These are phyloP conservation scores for Parafenestella ontariensis DNA, from an alignment of 2,329 filamentous ascomycete genomes.

Conservation along the genomic window DNA sequence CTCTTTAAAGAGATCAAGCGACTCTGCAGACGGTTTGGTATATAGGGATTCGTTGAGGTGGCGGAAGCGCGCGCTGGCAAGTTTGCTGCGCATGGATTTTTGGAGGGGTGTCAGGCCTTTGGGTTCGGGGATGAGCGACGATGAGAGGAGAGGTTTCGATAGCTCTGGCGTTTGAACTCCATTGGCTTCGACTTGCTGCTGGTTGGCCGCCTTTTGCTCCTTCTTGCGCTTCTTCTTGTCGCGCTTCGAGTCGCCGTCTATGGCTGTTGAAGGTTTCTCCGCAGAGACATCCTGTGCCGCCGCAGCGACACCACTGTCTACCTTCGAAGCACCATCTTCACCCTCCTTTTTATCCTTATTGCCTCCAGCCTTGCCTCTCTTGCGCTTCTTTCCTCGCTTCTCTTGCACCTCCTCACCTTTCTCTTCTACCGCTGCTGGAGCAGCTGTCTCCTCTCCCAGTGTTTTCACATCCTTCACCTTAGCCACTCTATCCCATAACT, in stretches of 20 bases:
- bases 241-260: constrained; percentile 35
- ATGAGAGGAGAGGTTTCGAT: constrained; percentile 45
- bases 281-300: constrained; percentile 32
- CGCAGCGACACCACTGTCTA: constrained; percentile 27
- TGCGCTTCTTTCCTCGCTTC: constrained; percentile 47
- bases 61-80: constrained; percentile 93
- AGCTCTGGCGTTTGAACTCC: constrained; percentile 10
- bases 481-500: constrained; percentile 44
- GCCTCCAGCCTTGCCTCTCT: constrained; percentile 35
- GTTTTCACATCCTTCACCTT: constrained; percentile 59
- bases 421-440: constrained; percentile 36
- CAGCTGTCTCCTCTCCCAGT: constrained; percentile 67
- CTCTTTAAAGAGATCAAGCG: constrained; percentile 80
- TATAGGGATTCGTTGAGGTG: constrained; percentile 97
- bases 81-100: constrained; percentile 91
- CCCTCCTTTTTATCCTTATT: constrained; percentile 33
- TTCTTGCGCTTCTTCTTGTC: constrained; percentile 48
- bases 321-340: constrained; percentile 23
- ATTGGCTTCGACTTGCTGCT: not conserved
- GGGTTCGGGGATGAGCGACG: constrained; percentile 45
- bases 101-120: constrained; percentile 88
- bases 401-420: constrained; percentile 38
- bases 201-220: constrained; percentile 33
- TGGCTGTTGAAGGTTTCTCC: constrained; percentile 14
- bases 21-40: constrained; percentile 83